A percentile compares a stretch with the other conserved stretches of the same genome.
Evolutionary conservation across 2,329 filamentous ascomycete genomes (phyloP).

Genomic region (Fusarium decemcellulare): DNA sequence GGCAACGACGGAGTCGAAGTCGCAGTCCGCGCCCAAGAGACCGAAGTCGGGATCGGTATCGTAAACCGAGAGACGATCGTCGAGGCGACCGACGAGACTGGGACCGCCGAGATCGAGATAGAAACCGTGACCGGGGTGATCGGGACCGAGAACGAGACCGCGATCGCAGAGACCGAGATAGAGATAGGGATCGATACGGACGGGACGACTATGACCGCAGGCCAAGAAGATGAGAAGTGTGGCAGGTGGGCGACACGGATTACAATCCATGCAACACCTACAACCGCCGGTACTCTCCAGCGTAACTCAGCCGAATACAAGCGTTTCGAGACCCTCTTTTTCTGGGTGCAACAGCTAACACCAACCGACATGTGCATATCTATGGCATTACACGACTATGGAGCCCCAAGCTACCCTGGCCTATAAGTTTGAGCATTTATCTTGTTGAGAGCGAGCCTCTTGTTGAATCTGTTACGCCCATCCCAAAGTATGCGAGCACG

Average conservation of each 20-base stretch:
- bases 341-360: constrained; percentile 34
- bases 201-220: constrained; percentile 40
- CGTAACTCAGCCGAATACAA: constrained; percentile 29
- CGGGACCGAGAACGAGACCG: constrained; percentile 47
- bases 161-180: constrained; percentile 45
- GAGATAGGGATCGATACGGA: constrained; percentile 39
- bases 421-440: constrained; percentile 35
- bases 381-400: constrained; percentile 37
- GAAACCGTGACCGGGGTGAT: constrained; percentile 50
- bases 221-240: constrained; percentile 39
- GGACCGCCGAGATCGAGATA: constrained; percentile 44
- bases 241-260: constrained; percentile 27
- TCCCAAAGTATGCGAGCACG: constrained; percentile 26
- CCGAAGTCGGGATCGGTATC: constrained; percentile 46
- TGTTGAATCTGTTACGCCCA: constrained; percentile 11
- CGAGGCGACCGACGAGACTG: constrained; percentile 47
- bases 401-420: constrained; percentile 19
- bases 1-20: constrained; percentile 36
- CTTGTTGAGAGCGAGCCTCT: constrained; percentile 6
- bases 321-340: constrained; percentile 20
- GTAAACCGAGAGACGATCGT: constrained; percentile 43
- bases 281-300: constrained; percentile 21
- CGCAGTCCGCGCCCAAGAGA: constrained; percentile 35
- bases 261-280: constrained; percentile 29
- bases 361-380: constrained; percentile 27